A percentile compares a stretch with the other conserved stretches of the same genome.
Conservation (phyloP, 2,329 filamentous ascomycete species). For the Albifimbria verrucaria region DNA sequence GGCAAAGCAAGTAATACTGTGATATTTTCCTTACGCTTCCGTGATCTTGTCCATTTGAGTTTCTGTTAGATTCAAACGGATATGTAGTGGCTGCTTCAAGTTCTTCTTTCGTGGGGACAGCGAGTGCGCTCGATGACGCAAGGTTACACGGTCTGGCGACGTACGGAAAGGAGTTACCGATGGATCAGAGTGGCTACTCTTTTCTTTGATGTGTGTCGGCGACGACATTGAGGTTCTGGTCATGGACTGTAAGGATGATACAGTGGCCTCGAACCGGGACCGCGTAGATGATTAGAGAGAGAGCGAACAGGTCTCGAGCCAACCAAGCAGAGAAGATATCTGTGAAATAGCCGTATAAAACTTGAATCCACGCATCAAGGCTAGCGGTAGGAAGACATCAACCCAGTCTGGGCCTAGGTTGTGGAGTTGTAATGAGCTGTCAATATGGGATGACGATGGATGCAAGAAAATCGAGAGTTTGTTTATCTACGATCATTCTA, state of each 20-base stretch:
- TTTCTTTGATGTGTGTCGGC: constrained; percentile 6
- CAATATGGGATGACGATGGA: too few species aligned
- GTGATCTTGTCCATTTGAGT: constrained; percentile 46
- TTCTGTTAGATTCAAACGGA: constrained; percentile 47
- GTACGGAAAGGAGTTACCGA: constrained; percentile 28
- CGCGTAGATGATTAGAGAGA: too few species aligned
- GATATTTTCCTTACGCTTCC: constrained; percentile 33
- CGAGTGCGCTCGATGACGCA: constrained; percentile 25
- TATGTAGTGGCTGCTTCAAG: constrained; percentile 36
- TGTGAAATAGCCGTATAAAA: too few species aligned
- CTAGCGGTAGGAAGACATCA: too few species aligned
- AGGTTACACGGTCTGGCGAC: constrained; percentile 34
- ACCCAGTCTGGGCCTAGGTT: too few species aligned
- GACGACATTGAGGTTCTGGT: constrained; percentile 2
- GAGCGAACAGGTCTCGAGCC: too few species aligned
- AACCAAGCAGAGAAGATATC: too few species aligned
- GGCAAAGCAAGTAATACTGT: background rate
- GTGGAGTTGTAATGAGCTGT: too few species aligned
- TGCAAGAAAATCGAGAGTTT: too few species aligned
- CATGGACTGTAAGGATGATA: background rate
- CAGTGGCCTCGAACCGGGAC: background rate
- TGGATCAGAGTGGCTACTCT: constrained; percentile 19
- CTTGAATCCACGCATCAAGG: too few species aligned
- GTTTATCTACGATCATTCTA: background rate
- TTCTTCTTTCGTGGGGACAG: constrained; percentile 31